A percentile compares a stretch with the other conserved stretches of the same genome.
Evolutionary conservation across 495 filamentous ascomycete species (phyloP).

Genomic region (Penicillium coffeae): DNA sequence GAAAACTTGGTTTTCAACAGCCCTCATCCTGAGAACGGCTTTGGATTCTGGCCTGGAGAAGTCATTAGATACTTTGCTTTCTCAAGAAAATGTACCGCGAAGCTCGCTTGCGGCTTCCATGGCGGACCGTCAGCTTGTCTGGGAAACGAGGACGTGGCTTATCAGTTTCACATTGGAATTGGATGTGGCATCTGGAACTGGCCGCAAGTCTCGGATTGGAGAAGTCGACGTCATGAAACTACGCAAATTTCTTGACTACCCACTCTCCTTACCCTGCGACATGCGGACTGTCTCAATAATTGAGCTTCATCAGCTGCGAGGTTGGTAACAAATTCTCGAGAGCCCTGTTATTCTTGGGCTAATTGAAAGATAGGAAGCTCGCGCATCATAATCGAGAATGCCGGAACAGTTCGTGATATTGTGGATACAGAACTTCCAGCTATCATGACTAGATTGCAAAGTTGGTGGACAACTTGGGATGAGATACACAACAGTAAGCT

Average conservation of each 20-base stretch:
- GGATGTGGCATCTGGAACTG: constrained; percentile 42
- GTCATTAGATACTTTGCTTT: constrained; percentile 35
- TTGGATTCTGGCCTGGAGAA: constrained; percentile 42
- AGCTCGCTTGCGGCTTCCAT: constrained; percentile 39
- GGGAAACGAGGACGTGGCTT: constrained; percentile 41
- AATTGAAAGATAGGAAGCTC: constrained; percentile 18
- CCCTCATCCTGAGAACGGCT: constrained; percentile 40
- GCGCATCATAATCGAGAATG: constrained; percentile 33
- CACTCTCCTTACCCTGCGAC: constrained; percentile 39
- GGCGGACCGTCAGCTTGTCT: constrained; percentile 39
- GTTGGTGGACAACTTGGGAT: constrained; percentile 42
- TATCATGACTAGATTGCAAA: constrained; percentile 34
- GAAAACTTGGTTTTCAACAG: constrained; percentile 45
- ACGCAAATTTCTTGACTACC: constrained; percentile 39
- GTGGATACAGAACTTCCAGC: constrained; percentile 29
- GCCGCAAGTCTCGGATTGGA: constrained; percentile 39
- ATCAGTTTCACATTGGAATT: constrained; percentile 41
- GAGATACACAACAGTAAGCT: constrained; percentile 40
- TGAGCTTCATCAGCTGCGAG: constrained; percentile 41
- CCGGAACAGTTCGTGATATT: constrained; percentile 26
- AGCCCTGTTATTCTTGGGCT: neutral
- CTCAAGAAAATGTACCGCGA: constrained; percentile 32
- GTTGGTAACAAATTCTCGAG: constrained; percentile 4
- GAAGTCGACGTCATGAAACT: constrained; percentile 40
- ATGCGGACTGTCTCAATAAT: constrained; percentile 42